These are phyloP conservation scores for Gentiana dahurica DNA, from an alignment of 257 asterid species.

Conservation along the genomic window DNA sequence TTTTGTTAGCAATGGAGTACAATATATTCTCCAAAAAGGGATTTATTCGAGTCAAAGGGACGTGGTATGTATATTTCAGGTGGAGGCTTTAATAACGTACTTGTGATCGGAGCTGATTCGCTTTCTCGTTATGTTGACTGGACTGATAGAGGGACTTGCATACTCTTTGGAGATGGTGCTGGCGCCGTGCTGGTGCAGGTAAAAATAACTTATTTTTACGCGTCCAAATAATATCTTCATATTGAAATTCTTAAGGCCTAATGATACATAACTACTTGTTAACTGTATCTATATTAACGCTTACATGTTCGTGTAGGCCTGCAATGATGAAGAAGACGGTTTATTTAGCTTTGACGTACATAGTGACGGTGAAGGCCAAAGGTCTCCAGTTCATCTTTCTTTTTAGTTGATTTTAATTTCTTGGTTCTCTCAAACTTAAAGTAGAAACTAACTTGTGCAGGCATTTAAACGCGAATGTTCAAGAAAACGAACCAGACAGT, in stretches of 20 bases:
- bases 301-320: conserved; percentile 37
- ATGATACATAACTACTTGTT: too few relatives aligned
- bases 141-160: conserved; percentile 94
- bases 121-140: conserved; percentile 91
- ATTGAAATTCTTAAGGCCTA: too few relatives aligned
- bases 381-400: conserved; percentile 22
- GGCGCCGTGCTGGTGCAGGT: conserved; percentile 92
- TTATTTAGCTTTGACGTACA: conserved; percentile 67
- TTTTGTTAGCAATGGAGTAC: not conserved
- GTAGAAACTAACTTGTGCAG: conserved; percentile 17
- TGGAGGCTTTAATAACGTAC: conserved; percentile 90
- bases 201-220: not conserved
- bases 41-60: too few relatives aligned
- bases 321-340: conserved; percentile 69
- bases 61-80: conserved; percentile 26
- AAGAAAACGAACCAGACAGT: conserved; percentile 36
- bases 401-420: not conserved
- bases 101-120: conserved; percentile 94
- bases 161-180: conserved; percentile 97
- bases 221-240: too few relatives aligned
- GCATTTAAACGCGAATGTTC: conserved; percentile 56
- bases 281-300: not conserved
- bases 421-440: conserved; percentile 6
- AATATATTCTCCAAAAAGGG: not conserved
- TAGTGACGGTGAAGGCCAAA: conserved; percentile 81